Evolutionary conservation across 257 asterid genomes (phyloP).

Genomic region (Henckelia pumila): DNA sequence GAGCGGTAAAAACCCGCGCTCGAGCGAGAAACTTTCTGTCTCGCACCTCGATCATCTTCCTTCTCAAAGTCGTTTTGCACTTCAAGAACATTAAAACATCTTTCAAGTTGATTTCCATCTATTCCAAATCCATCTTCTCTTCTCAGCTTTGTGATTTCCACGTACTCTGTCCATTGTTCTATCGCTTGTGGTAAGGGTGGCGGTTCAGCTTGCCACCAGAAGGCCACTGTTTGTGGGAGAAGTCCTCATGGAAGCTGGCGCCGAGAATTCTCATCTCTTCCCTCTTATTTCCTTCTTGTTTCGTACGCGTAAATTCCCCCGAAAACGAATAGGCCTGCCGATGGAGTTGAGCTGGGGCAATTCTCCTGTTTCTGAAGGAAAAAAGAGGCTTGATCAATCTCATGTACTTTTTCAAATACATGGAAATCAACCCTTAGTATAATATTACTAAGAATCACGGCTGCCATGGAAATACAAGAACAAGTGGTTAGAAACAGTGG

Average conservation of each 20-base stretch:
- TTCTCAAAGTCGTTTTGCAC: too few relatives aligned
- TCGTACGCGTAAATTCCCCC: slow-evolving; percentile 55
- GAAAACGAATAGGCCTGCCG: slow-evolving; percentile 55
- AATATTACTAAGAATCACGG: too few relatives aligned
- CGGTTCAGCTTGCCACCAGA: slow-evolving; percentile 45
- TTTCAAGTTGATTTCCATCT: too few relatives aligned
- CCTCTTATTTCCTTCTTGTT: slow-evolving; percentile 41
- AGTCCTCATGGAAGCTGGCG: slow-evolving; percentile 73
- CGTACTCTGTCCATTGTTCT: slow-evolving; percentile 84
- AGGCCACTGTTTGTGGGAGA: slow-evolving; percentile 89
- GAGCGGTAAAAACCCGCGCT: too few relatives aligned
- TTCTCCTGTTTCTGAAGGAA: slow-evolving; percentile 34
- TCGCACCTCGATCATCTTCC: too few relatives aligned
- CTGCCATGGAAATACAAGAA: background rate
- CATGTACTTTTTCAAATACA: slow-evolving; percentile 66
- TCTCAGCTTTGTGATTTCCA: too few relatives aligned
- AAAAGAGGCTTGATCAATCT: slow-evolving; percentile 60
- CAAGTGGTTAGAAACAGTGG: background rate
- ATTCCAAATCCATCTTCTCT: too few relatives aligned
- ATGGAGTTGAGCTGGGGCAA: slow-evolving; percentile 25
- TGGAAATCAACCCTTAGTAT: too few relatives aligned
- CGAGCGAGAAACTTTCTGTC: too few relatives aligned
- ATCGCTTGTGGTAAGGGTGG: slow-evolving; percentile 35
- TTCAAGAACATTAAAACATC: too few relatives aligned
- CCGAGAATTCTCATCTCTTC: slow-evolving; percentile 57